Evolutionary conservation across 352 stramenopile species (phyloP), one percentile per base, ranked within the genome.

Genomic region (Phytophthora pini): DNA sequence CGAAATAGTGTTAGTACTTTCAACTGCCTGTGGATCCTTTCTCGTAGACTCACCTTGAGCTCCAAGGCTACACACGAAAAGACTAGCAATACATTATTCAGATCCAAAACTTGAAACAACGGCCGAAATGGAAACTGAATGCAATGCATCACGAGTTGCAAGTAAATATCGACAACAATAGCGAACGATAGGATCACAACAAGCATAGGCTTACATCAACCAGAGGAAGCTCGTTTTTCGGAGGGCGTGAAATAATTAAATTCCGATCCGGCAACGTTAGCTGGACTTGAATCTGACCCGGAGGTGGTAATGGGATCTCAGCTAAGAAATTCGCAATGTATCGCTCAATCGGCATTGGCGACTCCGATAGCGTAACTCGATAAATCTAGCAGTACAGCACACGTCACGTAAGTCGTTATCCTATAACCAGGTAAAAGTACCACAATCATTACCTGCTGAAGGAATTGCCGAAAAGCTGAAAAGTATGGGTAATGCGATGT

Each of bases 321-420:
- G 78, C 81, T 49, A 98, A 93, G 71, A 99, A 98, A 65, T 99
- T 99, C 12, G 87, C 77, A 56, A 99, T 97, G 68, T 99, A 99
- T 39, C 96, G 75, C 71, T 99, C 97, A 36, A 99, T 92, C 0
- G 97, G 97, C 65, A 98, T 91, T 1, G 96, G 94, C 0, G 95
- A 88, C 44, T 97, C 84, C 0, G 85, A 94, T 8, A 95, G 60
- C 11, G 85, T 92, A 32, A 93, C 70, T 39, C 85, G 81, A 49
- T 95, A 95, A 45, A 97, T 87, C 73, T 93, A 47, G 6, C 24
- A 47, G 48, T 20, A 29, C 12, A 51, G 31, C 46, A 15, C 44
- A 20, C 5, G 13, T 44, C 27, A 4, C 17, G 31, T 67, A 34
- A 68, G 58, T 39, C 43, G 7, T 26, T 6, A 24, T 13, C 4